phyloP scores from a whole-genome alignment of 768 basidiomycete genomes.

The Leucosporidium yakuticum region DNA sequence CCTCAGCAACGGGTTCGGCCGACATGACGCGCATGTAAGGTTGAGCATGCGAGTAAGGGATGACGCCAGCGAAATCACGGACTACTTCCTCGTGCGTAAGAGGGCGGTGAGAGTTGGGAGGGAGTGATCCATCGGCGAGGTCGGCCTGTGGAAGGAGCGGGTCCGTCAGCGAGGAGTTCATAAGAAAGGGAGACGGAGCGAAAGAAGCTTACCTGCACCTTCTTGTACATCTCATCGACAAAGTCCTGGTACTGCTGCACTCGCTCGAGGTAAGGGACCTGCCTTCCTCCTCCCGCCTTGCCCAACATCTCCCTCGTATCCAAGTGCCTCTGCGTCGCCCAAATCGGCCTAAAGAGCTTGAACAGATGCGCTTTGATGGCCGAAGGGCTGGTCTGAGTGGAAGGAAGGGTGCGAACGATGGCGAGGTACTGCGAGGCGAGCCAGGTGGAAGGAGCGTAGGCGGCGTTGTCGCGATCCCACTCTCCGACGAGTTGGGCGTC shows the following conservation, averaged over 20 bases:
- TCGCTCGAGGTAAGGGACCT: slow-evolving; percentile 38
- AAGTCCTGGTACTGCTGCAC: slow-evolving; percentile 53
- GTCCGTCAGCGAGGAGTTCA: not conserved
- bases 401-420: slow-evolving; percentile 58
- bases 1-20: slow-evolving; percentile 15
- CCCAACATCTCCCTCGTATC: slow-evolving; percentile 73
- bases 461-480: slow-evolving; percentile 12
- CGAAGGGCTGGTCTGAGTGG: slow-evolving; percentile 62
- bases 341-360: slow-evolving; percentile 76
- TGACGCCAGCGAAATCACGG: slow-evolving; percentile 18
- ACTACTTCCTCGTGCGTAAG: slow-evolving; percentile 23
- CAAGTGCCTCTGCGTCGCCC: slow-evolving; percentile 51
- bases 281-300: slow-evolving; percentile 39
- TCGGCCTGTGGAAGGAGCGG: slow-evolving; percentile 3
- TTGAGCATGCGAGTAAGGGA: slow-evolving; percentile 68
- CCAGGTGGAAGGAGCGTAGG: slow-evolving; percentile 46
- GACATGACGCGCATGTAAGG: slow-evolving; percentile 57
- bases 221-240: slow-evolving; percentile 55
- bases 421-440: slow-evolving; percentile 74
- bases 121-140: slow-evolving; percentile 9
- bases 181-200: not conserved
- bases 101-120: slow-evolving; percentile 17
- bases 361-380: slow-evolving; percentile 90
- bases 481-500: slow-evolving; percentile 17
- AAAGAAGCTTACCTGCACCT: slow-evolving; percentile 52